phyloP scores from a whole-genome alignment of 2,329 filamentous ascomycete species.

The Chaetomiaceae sp. region DNA sequence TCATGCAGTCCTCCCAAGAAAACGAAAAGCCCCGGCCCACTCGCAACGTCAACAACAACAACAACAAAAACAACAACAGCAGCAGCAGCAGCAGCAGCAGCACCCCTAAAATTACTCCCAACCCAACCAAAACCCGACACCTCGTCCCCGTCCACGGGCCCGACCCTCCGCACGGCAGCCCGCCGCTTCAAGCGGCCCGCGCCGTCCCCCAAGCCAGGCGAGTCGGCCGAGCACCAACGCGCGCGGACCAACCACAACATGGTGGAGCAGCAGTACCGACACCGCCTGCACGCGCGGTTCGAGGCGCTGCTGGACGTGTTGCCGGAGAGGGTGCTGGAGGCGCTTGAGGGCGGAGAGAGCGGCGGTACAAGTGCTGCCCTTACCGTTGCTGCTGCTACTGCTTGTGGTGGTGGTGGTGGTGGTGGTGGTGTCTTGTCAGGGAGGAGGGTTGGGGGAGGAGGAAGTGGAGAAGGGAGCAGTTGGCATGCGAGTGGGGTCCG shows the following conservation, averaged over 20 bases:
- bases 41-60: not conserved
- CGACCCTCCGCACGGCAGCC: constrained; percentile 21
- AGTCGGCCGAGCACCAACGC: constrained; percentile 18
- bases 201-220: constrained; percentile 17
- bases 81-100: too few relatives aligned
- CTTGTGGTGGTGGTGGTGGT: not conserved
- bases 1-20: too few relatives aligned
- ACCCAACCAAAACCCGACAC: too few relatives aligned
- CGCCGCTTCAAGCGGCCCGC: constrained; percentile 13
- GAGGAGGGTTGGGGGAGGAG: too few relatives aligned
- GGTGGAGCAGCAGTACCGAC: constrained; percentile 26
- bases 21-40: not conserved
- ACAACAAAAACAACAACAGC: not conserved
- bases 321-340: constrained; percentile 1
- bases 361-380: too few relatives aligned
- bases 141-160: not conserved
- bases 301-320: constrained; percentile 21
- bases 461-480: too few relatives aligned
- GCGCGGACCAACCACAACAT: constrained; percentile 24
- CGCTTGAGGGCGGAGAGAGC: too few relatives aligned
- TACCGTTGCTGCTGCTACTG: too few relatives aligned
- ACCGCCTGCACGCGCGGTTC: constrained; percentile 22
- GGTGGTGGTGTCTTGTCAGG: not conserved
- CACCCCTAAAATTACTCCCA: too few relatives aligned
- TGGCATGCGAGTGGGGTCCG: too few relatives aligned